phyloP scores from a whole-genome alignment of 2,329 filamentous ascomycete genomes.

The Metarhizium sp. region DNA sequence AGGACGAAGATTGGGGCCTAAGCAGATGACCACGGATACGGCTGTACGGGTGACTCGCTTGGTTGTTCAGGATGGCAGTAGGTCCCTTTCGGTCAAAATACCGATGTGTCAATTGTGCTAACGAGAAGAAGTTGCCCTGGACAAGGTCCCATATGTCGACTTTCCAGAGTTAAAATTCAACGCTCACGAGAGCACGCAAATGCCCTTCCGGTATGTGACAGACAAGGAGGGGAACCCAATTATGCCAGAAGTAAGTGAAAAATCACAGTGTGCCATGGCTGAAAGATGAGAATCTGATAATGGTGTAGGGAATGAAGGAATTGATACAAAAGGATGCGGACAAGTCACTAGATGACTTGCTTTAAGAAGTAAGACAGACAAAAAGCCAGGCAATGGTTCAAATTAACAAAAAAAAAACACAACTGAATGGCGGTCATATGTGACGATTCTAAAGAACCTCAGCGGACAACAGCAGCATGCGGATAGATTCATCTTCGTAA shows the following conservation, averaged over 20 bases:
- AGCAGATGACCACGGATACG: constrained; percentile 98
- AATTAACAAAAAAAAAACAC: background rate
- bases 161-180: constrained; percentile 84
- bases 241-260: constrained; percentile 70
- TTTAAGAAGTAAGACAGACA: constrained; percentile 34
- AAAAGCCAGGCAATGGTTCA: background rate
- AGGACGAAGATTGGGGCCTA: constrained; percentile 76
- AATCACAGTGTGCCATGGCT: background rate
- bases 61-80: constrained; percentile 76
- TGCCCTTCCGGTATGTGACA: constrained; percentile 95
- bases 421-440: background rate
- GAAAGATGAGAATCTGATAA: constrained; percentile 14
- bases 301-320: constrained; percentile 76
- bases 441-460: background rate
- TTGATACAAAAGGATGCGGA: constrained; percentile 90
- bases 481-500: too few species aligned
- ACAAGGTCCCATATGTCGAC: constrained; percentile 74
- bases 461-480: background rate
- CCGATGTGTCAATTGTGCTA: background rate
- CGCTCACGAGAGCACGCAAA: constrained; percentile 87
- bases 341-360: constrained; percentile 79
- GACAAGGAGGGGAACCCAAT: constrained; percentile 66
- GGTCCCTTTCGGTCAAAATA: constrained; percentile 14
- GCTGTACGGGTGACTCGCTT: constrained; percentile 89
- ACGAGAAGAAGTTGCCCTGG: constrained; percentile 53